phyloP scores from a whole-genome alignment of 805 yeast genomes.

The Lipomyces yamadae region DNA sequence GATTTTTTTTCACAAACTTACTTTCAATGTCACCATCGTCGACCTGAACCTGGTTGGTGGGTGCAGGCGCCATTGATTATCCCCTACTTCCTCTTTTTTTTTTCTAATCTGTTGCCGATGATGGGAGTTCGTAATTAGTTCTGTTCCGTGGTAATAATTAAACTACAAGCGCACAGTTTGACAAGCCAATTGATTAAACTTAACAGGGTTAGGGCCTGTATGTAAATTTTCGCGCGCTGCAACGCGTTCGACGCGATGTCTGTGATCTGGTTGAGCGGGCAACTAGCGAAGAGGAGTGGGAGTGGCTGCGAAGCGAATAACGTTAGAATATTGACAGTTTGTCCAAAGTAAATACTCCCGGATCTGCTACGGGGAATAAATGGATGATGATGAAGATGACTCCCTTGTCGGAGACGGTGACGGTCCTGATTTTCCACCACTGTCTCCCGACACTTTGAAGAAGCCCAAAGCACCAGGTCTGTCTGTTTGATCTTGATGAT shows the following conservation, averaged over 20 bases:
- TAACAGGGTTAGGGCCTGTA: background rate
- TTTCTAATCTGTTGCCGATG: background rate
- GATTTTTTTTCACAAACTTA: constrained; percentile 12
- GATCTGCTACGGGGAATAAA: too few species aligned
- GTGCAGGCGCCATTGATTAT: constrained; percentile 33
- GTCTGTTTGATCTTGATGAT: background rate
- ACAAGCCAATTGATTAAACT: too few species aligned
- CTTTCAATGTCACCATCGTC: constrained; percentile 31
- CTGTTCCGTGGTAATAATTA: too few species aligned
- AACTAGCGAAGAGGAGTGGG: background rate
- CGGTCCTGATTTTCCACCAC: constrained; percentile 2
- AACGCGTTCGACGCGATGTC: background rate
- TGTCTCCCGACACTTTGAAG: background rate
- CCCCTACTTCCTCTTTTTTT: background rate
- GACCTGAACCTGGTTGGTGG: constrained; percentile 18
- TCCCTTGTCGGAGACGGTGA: background rate
- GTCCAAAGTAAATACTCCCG: too few species aligned
- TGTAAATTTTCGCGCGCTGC: background rate
- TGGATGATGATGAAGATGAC: constrained; percentile 2
- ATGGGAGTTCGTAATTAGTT: too few species aligned
- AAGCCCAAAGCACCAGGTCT: constrained; percentile 7
- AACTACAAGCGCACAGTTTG: too few species aligned
- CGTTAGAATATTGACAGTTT: background rate
- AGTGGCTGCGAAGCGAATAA: background rate
- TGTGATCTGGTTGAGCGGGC: background rate